Conservation (phyloP, 2,329 filamentous ascomycete genomes). For the Diaporthe eres region DNA sequence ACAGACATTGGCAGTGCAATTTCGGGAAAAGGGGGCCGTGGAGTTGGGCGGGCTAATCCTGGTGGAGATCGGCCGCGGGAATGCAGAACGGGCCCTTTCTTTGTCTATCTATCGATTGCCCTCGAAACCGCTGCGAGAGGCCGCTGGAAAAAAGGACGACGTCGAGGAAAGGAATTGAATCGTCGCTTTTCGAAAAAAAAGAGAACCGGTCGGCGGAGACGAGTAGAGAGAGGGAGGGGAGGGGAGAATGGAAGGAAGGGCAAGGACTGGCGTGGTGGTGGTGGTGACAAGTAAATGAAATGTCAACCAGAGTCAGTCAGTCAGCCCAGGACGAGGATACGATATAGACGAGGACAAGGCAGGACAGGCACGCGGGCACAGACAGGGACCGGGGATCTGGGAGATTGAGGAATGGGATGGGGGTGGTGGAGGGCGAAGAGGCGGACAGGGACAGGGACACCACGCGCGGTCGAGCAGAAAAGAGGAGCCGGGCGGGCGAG, state of each 20-base stretch:
- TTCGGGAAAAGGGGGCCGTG: constrained; percentile 41
- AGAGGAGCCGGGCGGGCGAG: constrained; percentile 33
- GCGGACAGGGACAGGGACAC: constrained; percentile 26
- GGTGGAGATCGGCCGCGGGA: constrained; percentile 38
- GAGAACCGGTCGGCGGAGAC: constrained; percentile 38
- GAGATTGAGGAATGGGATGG: constrained; percentile 37
- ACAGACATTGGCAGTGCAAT: constrained; percentile 46
- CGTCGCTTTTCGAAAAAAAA: constrained; percentile 40
- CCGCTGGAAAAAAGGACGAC: constrained; percentile 42
- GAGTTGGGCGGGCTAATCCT: constrained; percentile 39
- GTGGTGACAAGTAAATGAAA: constrained; percentile 40
- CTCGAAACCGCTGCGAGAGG: constrained; percentile 36
- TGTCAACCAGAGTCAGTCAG: constrained; percentile 37
- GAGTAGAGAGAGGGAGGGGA: constrained; percentile 42
- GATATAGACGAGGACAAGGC: constrained; percentile 34
- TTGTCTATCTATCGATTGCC: constrained; percentile 36
- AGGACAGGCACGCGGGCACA: constrained; percentile 41
- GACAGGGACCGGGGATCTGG: constrained; percentile 40
- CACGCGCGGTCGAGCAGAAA: constrained; percentile 21
- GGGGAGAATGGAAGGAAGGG: constrained; percentile 40
- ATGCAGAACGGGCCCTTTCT: constrained; percentile 31
- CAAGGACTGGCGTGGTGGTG: constrained; percentile 19
- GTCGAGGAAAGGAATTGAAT: constrained; percentile 44
- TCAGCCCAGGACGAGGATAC: constrained; percentile 30
- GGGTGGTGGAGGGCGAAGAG: constrained; percentile 19